Conservation (phyloP, 2,329 filamentous ascomycete species). For the Scopulariopsis brevicaulis region DNA sequence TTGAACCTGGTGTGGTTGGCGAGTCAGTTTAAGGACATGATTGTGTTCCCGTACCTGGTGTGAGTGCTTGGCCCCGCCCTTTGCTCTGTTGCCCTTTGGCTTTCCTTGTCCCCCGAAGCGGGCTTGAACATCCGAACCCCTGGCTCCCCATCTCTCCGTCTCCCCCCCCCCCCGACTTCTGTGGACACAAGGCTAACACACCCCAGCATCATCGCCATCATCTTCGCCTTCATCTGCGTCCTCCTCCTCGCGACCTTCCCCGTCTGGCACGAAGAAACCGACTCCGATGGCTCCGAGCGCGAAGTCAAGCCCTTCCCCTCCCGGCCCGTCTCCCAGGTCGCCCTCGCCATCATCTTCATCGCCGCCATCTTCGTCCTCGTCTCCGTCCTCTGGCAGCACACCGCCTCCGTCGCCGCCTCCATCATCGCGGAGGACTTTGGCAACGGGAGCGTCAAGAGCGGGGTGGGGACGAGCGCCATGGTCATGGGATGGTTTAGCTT, state of each 20-base stretch:
- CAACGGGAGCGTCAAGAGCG: conserved; percentile 77
- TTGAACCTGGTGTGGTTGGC: conserved; percentile 96
- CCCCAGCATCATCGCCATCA: conserved; percentile 82
- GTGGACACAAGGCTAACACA: neutral
- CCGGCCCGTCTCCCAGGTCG: conserved; percentile 82
- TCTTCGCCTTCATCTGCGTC: conserved; percentile 94
- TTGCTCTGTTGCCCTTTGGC: neutral
- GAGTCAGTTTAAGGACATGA: conserved; percentile 93
- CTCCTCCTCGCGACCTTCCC: conserved; percentile 93
- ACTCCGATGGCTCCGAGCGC: conserved; percentile 68
- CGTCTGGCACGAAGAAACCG: conserved; percentile 89
- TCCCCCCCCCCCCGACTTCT: neutral
- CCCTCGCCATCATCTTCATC: conserved; percentile 84
- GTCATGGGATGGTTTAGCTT: conserved; percentile 97
- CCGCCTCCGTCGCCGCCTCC: conserved; percentile 87
- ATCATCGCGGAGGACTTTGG: conserved; percentile 88
- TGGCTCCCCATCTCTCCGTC: neutral
- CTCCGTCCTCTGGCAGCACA: conserved; percentile 83
- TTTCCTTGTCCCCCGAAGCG: neutral
- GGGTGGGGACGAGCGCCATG: conserved; percentile 91
- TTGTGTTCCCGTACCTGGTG: conserved; percentile 96
- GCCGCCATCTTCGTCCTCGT: conserved; percentile 60
- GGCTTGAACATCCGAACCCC: neutral
- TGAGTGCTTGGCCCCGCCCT: conserved; percentile 32
- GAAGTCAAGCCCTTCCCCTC: conserved; percentile 93